Evolutionary conservation across 352 stramenopile species (phyloP).

Genomic region (Globisporangium perplexum): DNA sequence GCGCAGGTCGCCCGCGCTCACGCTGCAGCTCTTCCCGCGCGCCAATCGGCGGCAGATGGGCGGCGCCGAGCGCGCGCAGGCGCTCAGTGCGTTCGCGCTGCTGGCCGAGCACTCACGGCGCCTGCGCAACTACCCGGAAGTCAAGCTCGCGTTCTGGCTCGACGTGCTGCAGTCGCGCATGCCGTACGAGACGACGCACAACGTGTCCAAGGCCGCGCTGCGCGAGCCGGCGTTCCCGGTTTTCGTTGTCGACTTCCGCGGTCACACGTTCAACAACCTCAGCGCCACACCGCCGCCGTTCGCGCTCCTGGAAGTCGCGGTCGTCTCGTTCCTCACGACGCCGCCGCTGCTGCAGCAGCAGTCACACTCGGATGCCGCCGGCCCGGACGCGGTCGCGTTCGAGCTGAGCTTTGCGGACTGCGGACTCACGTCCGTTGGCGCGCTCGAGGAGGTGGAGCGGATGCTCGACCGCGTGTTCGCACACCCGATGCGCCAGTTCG

Average conservation of each 20-base stretch:
- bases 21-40: neutral
- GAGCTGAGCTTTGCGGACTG: neutral
- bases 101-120: constrained; percentile 1
- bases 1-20: neutral
- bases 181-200: neutral
- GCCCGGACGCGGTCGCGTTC: neutral
- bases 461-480: constrained; percentile 2
- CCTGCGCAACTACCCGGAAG: neutral
- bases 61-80: neutral
- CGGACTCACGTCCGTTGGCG: neutral
- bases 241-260: constrained; percentile 4
- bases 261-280: neutral
- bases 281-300: neutral
- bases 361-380: neutral
- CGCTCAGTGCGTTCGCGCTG: constrained; percentile 1
- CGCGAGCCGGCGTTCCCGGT: neutral
- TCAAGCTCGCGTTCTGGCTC: constrained; percentile 10
- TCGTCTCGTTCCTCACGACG: neutral
- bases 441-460: constrained; percentile 1
- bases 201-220: neutral
- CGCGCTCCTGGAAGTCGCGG: neutral
- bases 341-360: too few relatives aligned
- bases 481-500: constrained; percentile 2
- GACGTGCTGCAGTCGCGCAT: constrained; percentile 3
- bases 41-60: neutral